Evolutionary conservation across 2,329 filamentous ascomycete species (phyloP), one percentile per base, ranked within the genome.

Genomic region (Sporothrix protearum): DNA sequence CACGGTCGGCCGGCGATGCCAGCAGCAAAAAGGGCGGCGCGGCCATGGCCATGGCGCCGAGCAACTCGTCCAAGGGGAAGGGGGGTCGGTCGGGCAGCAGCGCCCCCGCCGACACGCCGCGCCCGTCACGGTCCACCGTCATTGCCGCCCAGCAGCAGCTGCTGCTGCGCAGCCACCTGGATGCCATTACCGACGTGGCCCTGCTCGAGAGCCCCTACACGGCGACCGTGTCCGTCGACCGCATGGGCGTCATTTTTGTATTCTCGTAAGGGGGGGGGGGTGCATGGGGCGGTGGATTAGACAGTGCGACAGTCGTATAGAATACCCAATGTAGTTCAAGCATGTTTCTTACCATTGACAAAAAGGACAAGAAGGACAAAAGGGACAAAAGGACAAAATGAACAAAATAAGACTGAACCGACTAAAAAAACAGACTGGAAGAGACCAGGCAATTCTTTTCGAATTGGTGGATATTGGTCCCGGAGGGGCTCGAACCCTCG

Each of bases 201-300:
- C 82, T 98, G 77, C 80, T 99, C 76, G 93, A 97, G 82, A 85
- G 88, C 75, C 96, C 96, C 30, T 97, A 97, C 80, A 92, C 91
- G 4, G 97, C 98, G 93, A 91, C 94, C 45, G 85, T 98, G 67
- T 96, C 92, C 75, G 94, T 92, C 70, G 96, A 99, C 83, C 86
- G 95, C 76, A 92, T 91, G 51, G 96, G 96, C 0, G 90, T 95
- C 79, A 89, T 98, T 61, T 97, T 96, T 84, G 90, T 97, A 69
- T 97, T 90, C 78, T 83, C 85, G 76, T 86, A 73, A 61, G 30
- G 12, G 14, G 33, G 3, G 22, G n/a, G 16, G n/a, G 8, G 53
- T 63, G 33, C 1, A 57, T 10, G 25, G 53, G 3, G 49, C 22
- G 7, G 10, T 4, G 5, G 16, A 25, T 42, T 19, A 10, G 16